Evolutionary conservation across 352 stramenopile genomes (phyloP), one percentile per base, ranked within the genome.

Genomic region (Blastocystis sp.): DNA sequence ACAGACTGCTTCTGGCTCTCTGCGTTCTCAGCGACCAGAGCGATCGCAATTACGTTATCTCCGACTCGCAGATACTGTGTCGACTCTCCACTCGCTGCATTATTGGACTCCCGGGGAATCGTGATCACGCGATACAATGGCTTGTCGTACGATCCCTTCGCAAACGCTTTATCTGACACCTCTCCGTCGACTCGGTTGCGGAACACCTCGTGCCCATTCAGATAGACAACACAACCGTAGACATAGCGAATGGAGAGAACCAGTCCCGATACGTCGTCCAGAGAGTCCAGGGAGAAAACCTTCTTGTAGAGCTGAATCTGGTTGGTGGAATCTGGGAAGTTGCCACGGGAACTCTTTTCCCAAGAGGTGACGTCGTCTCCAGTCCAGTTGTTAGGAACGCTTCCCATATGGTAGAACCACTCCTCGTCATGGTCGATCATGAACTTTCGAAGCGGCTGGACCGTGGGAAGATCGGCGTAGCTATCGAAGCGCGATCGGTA

Each of bases 151-250:
- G 42, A 18, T 7, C 32, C 32, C 2, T 49, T 32, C 11, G 61
- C 61, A 4, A 42, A 24, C 40, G 42, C 29, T 1, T 18, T 46
- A 6, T 21, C n/a, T 29, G 48, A 51, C 8, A 57, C 44, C 2
- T 29, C 21, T 40, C 63, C 63, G 2, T 59, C 51, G 32, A 59
- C 3, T 24, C 42, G 36, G 18, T 57, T 54, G 9, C 75, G 36
- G 63, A 85, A 85, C 44, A 76, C 75, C 38, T 85, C 75, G 63
- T 73, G 42, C 4, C 75, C 75, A 42, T 85, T 85, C 34, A 85
- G 29, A 42, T 85, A 85, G 1, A 85, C 63, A 32, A 85, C 27
- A n/a, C 51, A 73, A 51, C 75, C 75, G 51, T 54, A 67, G 6
- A 34, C 29, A 40, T 76, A 72, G 29, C 36, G 40, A 44, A 85